A percentile compares a stretch with the other conserved stretches of the same genome.
Conservation (phyloP, 2,329 filamentous ascomycete species). For the Neoarthrinium moseri region DNA sequence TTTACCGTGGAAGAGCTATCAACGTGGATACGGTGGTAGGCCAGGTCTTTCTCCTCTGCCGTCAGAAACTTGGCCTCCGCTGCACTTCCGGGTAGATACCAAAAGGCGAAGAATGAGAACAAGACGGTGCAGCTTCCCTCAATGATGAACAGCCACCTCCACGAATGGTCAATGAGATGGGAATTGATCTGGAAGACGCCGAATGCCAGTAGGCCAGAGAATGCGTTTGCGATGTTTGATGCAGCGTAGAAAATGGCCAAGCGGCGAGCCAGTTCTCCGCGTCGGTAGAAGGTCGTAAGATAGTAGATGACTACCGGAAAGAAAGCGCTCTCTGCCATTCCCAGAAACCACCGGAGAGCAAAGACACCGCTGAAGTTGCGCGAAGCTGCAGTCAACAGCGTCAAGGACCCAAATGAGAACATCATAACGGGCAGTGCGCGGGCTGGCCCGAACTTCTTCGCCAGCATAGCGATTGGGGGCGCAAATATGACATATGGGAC, state of each 20-base stretch:
- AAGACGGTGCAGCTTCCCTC: conserved; percentile 57
- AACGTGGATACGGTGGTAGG: conserved; percentile 71
- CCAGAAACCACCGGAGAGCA: conserved; percentile 67
- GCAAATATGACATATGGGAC: conserved; percentile 71
- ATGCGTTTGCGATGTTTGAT: conserved; percentile 67
- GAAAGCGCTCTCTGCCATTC: conserved; percentile 66
- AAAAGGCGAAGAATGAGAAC: conserved; percentile 64
- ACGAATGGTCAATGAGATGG: conserved; percentile 31
- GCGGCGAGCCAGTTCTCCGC: conserved; percentile 68
- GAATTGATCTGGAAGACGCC: conserved; percentile 46
- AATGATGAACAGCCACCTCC: conserved; percentile 48
- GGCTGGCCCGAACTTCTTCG: conserved; percentile 66
- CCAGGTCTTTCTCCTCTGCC: conserved; percentile 64
- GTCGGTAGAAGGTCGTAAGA: conserved; percentile 65
- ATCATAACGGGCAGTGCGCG: conserved; percentile 63
- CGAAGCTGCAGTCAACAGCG: conserved; percentile 55
- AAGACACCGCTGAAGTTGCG: conserved; percentile 66
- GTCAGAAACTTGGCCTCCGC: conserved; percentile 64
- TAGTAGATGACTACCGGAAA: conserved; percentile 64
- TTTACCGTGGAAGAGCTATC: conserved; percentile 66
- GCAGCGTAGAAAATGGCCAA: conserved; percentile 76
- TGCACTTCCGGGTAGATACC: conserved; percentile 66
- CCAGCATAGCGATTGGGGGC: conserved; percentile 62
- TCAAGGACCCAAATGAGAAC: conserved; percentile 66
- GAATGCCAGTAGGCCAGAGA: conserved; percentile 46